Conservation (phyloP, 495 filamentous ascomycete genomes). For the Daldinia concentrica region DNA sequence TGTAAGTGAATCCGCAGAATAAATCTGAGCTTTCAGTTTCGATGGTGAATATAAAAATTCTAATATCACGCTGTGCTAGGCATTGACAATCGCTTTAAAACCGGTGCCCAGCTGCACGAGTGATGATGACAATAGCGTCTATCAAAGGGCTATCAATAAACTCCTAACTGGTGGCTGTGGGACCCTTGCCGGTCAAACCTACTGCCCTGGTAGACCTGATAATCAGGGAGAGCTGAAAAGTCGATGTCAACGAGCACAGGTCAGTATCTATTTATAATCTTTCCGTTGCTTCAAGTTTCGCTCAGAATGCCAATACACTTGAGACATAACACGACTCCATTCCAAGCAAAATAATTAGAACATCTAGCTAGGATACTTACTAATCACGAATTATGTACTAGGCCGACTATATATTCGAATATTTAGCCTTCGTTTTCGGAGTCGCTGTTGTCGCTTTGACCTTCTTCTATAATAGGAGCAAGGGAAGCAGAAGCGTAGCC, state of each 20-base stretch:
- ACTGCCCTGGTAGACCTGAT: slow-evolving; percentile 31
- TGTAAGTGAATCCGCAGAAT: slow-evolving; percentile 51
- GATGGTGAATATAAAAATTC: background rate
- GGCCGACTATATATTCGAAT: slow-evolving; percentile 51
- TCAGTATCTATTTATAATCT: background rate
- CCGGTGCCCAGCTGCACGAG: slow-evolving; percentile 47
- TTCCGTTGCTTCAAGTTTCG: too few relatives aligned
- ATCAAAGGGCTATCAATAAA: slow-evolving; percentile 39
- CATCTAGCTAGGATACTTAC: background rate
- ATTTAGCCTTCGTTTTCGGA: slow-evolving; percentile 45
- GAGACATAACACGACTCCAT: too few relatives aligned
- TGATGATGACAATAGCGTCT: slow-evolving; percentile 1
- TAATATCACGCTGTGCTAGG: slow-evolving; percentile 41
- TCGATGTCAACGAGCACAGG: slow-evolving; percentile 48
- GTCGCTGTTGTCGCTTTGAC: slow-evolving; percentile 33
- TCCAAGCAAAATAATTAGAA: too few relatives aligned
- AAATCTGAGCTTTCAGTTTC: background rate
- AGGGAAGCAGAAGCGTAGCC: background rate
- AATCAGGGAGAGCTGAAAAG: slow-evolving; percentile 16
- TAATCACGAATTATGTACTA: background rate
- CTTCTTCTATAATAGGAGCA: background rate
- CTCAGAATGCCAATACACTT: background rate
- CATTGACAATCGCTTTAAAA: slow-evolving; percentile 56
- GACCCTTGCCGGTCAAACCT: slow-evolving; percentile 4
- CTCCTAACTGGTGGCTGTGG: slow-evolving; percentile 51